Base-by-base conservation (phyloP, 2,329 filamentous ascomycete species). In the Emmonsiellopsis sp. region DNA sequence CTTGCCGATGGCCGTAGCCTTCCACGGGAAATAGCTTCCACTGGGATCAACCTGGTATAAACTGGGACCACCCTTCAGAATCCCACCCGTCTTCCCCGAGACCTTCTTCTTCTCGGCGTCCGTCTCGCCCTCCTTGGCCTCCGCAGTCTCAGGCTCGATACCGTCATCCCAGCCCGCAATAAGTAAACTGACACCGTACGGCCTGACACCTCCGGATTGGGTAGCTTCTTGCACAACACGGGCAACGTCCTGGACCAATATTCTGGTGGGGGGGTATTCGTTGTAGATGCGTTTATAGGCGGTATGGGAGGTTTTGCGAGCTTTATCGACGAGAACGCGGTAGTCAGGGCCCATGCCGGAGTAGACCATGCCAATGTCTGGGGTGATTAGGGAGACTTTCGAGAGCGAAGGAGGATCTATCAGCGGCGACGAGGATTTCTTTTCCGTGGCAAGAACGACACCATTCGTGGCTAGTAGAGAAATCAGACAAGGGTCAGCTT, bases 271-370 rank as follows among this genome's bases (percentile, higher is more conserved):
- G n/a, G 93, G 93, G 77, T 98, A 98, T 77, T 98, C 93, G 76
- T 98, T 98, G 80, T 98, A 98, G 78, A 98, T 91, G 73, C 93
- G 89, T 83, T 98, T 98, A 84, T 98, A 98, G 72, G 85, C 87
- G 47, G 93, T 95, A 77, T 98, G 93, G 54, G 91, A 95, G 62
- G 96, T 93, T 76, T 97, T 98, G 69, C 93, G 90, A 63, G 93
- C 93, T 74, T 91, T 92, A 79, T 98, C 93, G 64, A 97, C 93
- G 52, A 98, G 82, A 54, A 98, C 89, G 72, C 93, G 85, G 78
- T 97, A 98, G 74, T 98, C 93, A 56, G 93, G 93, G 32, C 93
- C 92, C 93, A 98, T 98, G 70, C 93, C 93, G 51, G 90, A 91
- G 78, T 98, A 98, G 66, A 98, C 93, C 89, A 97, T 96, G 72